These are phyloP conservation scores for Penicillium sp. DNA, from an alignment of 2,329 filamentous ascomycete species.

Conservation along the genomic window DNA sequence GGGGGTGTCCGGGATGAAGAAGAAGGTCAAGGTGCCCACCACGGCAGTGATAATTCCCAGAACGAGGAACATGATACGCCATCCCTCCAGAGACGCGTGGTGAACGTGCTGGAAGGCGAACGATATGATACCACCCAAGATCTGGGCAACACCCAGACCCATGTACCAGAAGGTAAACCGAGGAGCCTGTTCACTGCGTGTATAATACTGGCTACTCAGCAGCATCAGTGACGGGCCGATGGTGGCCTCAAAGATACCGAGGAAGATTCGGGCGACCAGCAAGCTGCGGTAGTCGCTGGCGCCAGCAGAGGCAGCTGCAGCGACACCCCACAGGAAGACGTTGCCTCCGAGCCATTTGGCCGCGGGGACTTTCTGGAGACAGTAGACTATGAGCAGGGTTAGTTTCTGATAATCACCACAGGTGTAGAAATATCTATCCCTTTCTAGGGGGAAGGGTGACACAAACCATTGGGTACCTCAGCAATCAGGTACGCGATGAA, in stretches of 20 bases:
- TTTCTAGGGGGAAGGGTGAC: background rate
- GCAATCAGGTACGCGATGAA: conserved; percentile 65
- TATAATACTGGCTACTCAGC: conserved; percentile 66
- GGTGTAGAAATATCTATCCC: background rate
- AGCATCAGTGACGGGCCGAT: conserved; percentile 67
- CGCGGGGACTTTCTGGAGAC: conserved; percentile 32
- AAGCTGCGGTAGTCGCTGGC: conserved; percentile 61
- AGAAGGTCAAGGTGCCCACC: conserved; percentile 49
- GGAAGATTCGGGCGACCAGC: conserved; percentile 62
- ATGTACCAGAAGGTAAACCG: conserved; percentile 68
- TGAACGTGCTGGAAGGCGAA: conserved; percentile 63
- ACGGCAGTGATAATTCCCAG: conserved; percentile 56
- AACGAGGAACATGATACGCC: conserved; percentile 60
- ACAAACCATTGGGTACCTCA: conserved; percentile 63
- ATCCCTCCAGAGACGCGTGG: conserved; percentile 46
- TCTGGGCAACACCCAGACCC: conserved; percentile 64
- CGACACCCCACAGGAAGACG: conserved; percentile 59
- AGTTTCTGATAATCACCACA: background rate
- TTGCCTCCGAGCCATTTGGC: conserved; percentile 62
- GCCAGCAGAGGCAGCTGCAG: conserved; percentile 54
- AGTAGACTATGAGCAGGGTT: conserved; percentile 27
- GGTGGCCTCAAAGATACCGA: conserved; percentile 66
- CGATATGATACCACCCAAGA: conserved; percentile 44
- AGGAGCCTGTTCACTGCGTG: conserved; percentile 62
- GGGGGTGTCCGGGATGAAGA: conserved; percentile 59